These are phyloP conservation scores for Penicilliopsis zonata DNA, from an alignment of 495 filamentous ascomycete species.

Conservation along the genomic window DNA sequence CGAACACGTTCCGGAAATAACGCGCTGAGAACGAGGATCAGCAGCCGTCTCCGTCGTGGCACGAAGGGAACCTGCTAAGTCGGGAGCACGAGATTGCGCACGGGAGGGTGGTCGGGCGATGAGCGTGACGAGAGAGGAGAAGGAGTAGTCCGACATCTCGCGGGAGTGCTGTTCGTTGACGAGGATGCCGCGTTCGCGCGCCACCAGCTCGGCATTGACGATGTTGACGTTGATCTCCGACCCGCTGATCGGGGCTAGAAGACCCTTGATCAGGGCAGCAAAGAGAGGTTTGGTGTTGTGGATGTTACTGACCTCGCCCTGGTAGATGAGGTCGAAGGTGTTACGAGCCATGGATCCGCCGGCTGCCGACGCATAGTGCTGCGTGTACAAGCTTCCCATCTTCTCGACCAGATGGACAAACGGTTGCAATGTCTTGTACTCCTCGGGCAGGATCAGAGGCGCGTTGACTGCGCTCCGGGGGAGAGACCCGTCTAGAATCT, in stretches of 20 bases:
- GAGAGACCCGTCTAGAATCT: conserved; percentile 50
- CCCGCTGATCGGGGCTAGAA: conserved; percentile 46
- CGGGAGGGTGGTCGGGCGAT: conserved; percentile 24
- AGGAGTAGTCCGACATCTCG: conserved; percentile 35
- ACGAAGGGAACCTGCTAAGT: too few relatives aligned
- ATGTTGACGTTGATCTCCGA: conserved; percentile 56
- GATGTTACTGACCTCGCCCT: conserved; percentile 48
- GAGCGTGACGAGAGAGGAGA: conserved; percentile 51
- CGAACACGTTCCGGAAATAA: conserved; percentile 55
- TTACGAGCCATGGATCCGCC: conserved; percentile 27
- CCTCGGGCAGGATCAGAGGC: conserved; percentile 59
- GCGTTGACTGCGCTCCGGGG: conserved; percentile 63
- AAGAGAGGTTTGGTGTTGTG: conserved; percentile 58
- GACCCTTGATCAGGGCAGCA: conserved; percentile 56
- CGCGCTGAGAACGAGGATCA: conserved; percentile 21
- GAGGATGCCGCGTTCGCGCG: conserved; percentile 54
- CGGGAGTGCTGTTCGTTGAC: conserved; percentile 52
- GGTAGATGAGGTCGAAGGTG: conserved; percentile 58
- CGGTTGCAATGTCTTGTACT: conserved; percentile 56
- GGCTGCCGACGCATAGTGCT: conserved; percentile 41
- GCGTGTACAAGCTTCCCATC: conserved; percentile 58
- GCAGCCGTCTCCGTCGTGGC: conserved; percentile 10
- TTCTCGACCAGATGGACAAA: conserved; percentile 58
- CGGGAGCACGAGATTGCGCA: conserved; percentile 9
- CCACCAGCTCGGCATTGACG: conserved; percentile 58